Conservation (phyloP, 495 filamentous ascomycete species). For the Chlorociboria aeruginascens region DNA sequence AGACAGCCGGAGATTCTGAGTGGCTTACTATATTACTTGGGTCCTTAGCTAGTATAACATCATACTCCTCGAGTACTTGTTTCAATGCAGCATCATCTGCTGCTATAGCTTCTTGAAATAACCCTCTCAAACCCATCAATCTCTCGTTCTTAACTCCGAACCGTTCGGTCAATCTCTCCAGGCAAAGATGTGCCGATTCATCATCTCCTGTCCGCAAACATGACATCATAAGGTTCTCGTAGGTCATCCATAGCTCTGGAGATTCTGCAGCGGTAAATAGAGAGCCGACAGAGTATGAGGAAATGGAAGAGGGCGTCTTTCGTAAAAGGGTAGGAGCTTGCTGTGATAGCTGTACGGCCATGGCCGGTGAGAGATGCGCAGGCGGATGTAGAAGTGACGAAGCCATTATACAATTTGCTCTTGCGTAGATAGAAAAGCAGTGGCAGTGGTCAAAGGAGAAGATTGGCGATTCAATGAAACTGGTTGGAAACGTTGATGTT, state of each 20-base stretch:
- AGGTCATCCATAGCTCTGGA: constrained; percentile 64
- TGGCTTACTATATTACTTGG: constrained; percentile 61
- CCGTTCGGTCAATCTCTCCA: constrained; percentile 59
- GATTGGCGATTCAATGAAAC: too few species aligned
- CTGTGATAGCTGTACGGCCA: constrained; percentile 61
- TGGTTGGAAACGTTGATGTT: too few species aligned
- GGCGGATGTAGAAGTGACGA: constrained; percentile 38
- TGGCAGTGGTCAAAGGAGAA: too few species aligned
- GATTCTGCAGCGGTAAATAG: constrained; percentile 50
- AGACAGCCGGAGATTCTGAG: not conserved
- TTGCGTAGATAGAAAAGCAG: not conserved
- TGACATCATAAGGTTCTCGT: constrained; percentile 76
- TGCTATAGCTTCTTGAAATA: constrained; percentile 79
- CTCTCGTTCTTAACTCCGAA: constrained; percentile 78
- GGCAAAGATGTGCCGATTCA: constrained; percentile 55
- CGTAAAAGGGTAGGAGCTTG: constrained; percentile 60
- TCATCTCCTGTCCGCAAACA: constrained; percentile 83
- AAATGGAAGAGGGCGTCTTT: constrained; percentile 31
- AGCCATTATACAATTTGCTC: constrained; percentile 24
- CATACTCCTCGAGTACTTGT: constrained; percentile 60
- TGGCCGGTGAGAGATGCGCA: constrained; percentile 32
- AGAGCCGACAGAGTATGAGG: constrained; percentile 38
- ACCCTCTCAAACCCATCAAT: constrained; percentile 65
- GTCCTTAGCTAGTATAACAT: constrained; percentile 58
- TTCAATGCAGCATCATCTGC: constrained; percentile 49